Evolutionary conservation across 176 grass and related monocot species (phyloP).

Genomic region (Areca catechu): DNA sequence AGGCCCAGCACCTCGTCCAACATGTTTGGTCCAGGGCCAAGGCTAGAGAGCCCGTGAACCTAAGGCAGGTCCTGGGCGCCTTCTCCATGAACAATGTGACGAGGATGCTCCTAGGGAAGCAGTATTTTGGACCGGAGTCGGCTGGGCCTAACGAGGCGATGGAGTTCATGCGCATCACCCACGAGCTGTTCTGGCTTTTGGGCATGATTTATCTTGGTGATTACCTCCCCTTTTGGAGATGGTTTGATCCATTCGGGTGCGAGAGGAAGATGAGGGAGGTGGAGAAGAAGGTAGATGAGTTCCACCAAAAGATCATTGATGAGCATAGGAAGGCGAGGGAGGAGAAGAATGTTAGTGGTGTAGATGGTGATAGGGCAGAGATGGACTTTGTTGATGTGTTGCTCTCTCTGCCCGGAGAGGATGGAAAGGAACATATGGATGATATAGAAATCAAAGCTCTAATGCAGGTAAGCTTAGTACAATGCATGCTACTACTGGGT

Average conservation of each 20-base stretch:
- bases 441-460: slow-evolving; percentile 89
- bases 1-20: slow-evolving; percentile 54
- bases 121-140: slow-evolving; percentile 61
- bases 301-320: slow-evolving; percentile 91
- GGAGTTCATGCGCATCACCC: slow-evolving; percentile 89
- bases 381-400: slow-evolving; percentile 87
- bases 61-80: slow-evolving; percentile 61
- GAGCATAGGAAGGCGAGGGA: slow-evolving; percentile 53
- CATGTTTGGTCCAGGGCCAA: slow-evolving; percentile 49
- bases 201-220: slow-evolving; percentile 87
- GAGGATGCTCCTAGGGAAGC: slow-evolving; percentile 85
- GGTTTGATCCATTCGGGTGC: slow-evolving; percentile 58
- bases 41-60: slow-evolving; percentile 41
- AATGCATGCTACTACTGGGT: too few relatives aligned
- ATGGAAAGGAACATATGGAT: slow-evolving; percentile 66
- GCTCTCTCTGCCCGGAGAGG: slow-evolving; percentile 62
- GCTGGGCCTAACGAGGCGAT: slow-evolving; percentile 62
- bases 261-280: slow-evolving; percentile 86
- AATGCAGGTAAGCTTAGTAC: slow-evolving; percentile 34
- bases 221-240: slow-evolving; percentile 83
- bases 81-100: slow-evolving; percentile 98
- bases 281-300: slow-evolving; percentile 77
- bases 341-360: slow-evolving; percentile 21
- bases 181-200: slow-evolving; percentile 71
- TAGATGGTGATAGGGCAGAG: slow-evolving; percentile 22